Evolutionary conservation across 2,329 filamentous ascomycete genomes (phyloP), one percentile per base, ranked within the genome.

Genomic region (Ascochyta lentis): DNA sequence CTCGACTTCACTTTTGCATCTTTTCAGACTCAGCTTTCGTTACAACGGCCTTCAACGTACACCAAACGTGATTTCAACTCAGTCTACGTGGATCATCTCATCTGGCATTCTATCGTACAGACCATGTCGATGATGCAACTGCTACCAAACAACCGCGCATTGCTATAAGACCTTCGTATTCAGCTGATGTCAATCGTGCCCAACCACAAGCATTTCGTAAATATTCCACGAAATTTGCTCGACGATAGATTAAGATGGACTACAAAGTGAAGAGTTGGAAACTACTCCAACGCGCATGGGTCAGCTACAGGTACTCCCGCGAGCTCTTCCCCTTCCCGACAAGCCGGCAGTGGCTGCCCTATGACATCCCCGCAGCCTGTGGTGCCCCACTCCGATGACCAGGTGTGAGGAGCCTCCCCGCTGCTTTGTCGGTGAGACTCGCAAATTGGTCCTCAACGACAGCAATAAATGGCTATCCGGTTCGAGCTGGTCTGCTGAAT

Each of bases 391-490:
- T 54, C 41, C 42, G 45, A 31, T 27, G 35, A 47, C 53, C 47
- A 37, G 35, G 46, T 41, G 39, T 41, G 37, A 33, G 47, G 53
- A 45, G 47, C 49, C 50, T 49, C 40, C 45, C 59, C 56, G 61
- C 49, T 40, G 42, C 57, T 56, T 46, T 40, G 46, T 63, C 59
- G 61, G 61, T 48, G 43, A 31, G 35, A 60, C 50, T 64, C 37
- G 47, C 46, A 54, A 41, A 43, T 55, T 55, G 50, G 54, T 33
- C 38, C 40, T 52, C 31, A 33, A 22, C 19, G 26, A 50, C 33
- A 43, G 26, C 22, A 47, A 43, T 16, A 16, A 16, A 16, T 51
- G 26, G 46, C 38, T 43, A 51, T 43, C 48, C 26, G 29, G 48
- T 46, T 55, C 37, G 38, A 50, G 53, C 34, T 47, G 51, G 34